Base-by-base conservation (phyloP, 495 filamentous ascomycete genomes). In the Pyrenopolyporus hunteri region DNA sequence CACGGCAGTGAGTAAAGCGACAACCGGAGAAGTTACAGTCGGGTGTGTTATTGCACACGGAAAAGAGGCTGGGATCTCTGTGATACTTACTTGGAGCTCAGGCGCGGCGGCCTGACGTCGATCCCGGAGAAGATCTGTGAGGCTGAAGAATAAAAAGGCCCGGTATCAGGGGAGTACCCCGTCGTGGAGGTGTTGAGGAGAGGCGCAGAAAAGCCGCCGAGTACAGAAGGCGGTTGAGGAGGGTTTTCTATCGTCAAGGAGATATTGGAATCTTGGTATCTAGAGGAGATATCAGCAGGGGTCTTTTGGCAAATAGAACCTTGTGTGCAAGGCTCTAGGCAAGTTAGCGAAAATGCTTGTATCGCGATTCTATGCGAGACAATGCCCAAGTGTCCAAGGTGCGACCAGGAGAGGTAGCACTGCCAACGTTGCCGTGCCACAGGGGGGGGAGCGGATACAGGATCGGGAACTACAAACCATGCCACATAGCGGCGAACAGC, bases 51-150 rank as follows among this genome's bases (percentile, higher is more conserved):
- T 55, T 43, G 48, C 51, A 62, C 40, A 52, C 47, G 16, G 23
- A 19, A 45, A 36, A 9, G 59, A 50, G 57, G 45, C 26, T 22
- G 28, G 46, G 16, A 58, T 53, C 57, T 46, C 39, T 58, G 72
- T 65, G 65, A 53, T 49, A 80, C 79, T 63, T 79, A 82, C 79
- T 73, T 80, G 60, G 76, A 79, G 68, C 73, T 74, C 67, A 82
- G 75, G 73, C 77, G 76, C 60, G 75, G 55, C 51, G 44, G 67
- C 73, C 78, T 78, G 67, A 78, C 74, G 73, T 81, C 78, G 39
- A 81, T 70, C 43, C 71, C 59, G 55, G 76, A 63, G 59, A 72
- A 80, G 57, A 77, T 56, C 57, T 75, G 76, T 63, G 78, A 71
- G 53, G 73, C 69, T 35, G 75, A 63, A 13, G 66, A 72, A 61